These are phyloP conservation scores for Pseudopediastrum boryanum DNA, from an alignment of 139 green algal genomes.

Conservation along the genomic window DNA sequence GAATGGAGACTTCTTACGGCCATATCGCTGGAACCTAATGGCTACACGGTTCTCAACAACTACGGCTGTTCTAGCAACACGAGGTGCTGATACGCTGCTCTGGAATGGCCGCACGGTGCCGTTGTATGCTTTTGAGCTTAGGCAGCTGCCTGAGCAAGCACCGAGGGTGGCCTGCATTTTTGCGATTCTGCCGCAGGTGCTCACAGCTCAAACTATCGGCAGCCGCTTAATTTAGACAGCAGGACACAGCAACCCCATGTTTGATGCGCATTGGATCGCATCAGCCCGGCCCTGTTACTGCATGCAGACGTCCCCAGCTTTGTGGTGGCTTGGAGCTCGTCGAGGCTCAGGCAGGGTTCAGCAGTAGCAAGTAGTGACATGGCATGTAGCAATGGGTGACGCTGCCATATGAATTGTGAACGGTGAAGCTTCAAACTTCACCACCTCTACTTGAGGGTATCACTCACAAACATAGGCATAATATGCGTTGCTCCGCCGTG, in stretches of 20 bases:
- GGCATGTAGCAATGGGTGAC: background rate
- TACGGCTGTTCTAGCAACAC: constrained; percentile 19
- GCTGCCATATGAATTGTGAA: too few relatives aligned
- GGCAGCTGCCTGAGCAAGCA: too few relatives aligned
- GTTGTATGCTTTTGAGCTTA: constrained; percentile 33
- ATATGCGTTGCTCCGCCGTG: too few relatives aligned
- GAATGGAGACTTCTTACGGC: constrained; percentile 86
- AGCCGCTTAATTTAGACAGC: too few relatives aligned
- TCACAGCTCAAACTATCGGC: too few relatives aligned
- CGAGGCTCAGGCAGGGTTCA: background rate
- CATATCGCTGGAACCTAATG: constrained; percentile 90
- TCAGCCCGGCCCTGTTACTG: too few relatives aligned
- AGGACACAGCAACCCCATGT: too few relatives aligned
- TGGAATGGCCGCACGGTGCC: constrained; percentile 45
- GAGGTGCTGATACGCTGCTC: background rate
- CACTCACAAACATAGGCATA: too few relatives aligned
- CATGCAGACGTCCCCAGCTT: background rate
- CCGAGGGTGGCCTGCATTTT: constrained; percentile 53
- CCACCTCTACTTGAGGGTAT: too few relatives aligned
- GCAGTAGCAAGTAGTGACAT: background rate
- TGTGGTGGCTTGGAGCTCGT: background rate
- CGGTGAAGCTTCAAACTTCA: too few relatives aligned
- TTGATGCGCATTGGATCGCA: too few relatives aligned
- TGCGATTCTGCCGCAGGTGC: too few relatives aligned
- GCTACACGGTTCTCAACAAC: constrained; percentile 74